Evolutionary conservation across 805 yeast genomes (phyloP).

Genomic region (Starmerella gropengiesseri): DNA sequence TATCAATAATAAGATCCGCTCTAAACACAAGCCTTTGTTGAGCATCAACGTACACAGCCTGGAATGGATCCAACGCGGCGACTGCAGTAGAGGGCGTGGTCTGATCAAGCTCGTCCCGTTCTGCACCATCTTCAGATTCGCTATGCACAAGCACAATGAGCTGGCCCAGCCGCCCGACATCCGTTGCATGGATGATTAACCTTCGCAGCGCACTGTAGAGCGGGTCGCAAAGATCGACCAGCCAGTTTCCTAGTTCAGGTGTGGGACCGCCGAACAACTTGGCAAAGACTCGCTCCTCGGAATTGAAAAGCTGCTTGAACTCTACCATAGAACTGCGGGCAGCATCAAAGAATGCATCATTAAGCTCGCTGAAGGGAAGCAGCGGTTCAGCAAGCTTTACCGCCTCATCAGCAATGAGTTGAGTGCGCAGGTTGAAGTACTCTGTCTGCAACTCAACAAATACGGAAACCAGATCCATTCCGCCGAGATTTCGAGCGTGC

Average conservation of each 20-base stretch:
- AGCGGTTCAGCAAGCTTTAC: conserved; percentile 18
- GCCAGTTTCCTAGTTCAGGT: conserved; percentile 42
- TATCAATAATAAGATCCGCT: conserved; percentile 57
- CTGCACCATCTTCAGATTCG: conserved; percentile 3
- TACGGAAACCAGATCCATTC: background rate
- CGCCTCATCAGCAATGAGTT: conserved; percentile 9
- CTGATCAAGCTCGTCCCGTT: background rate
- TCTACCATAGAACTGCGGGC: conserved; percentile 49
- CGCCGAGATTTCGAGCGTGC: background rate
- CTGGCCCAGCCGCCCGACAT: conserved; percentile 61
- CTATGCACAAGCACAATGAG: conserved; percentile 28
- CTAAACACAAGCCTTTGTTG: conserved; percentile 75
- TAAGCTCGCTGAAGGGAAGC: conserved; percentile 22
- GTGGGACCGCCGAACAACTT: conserved; percentile 38
- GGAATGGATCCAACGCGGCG: conserved; percentile 7
- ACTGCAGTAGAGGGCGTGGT: conserved; percentile 16
- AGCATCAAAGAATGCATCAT: conserved; percentile 15
- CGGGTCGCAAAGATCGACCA: conserved; percentile 60
- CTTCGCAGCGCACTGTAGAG: conserved; percentile 61
- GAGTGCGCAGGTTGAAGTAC: conserved; percentile 13
- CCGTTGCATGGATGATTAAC: conserved; percentile 56
- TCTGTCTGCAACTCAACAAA: conserved; percentile 11
- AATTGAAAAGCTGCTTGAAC: conserved; percentile 52
- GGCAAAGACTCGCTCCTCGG: conserved; percentile 42
- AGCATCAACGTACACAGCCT: conserved; percentile 29